A percentile compares a stretch with the other conserved stretches of the same genome.
Conservation (phyloP, 140 eudicot species). For the Anethum foeniculum region DNA sequence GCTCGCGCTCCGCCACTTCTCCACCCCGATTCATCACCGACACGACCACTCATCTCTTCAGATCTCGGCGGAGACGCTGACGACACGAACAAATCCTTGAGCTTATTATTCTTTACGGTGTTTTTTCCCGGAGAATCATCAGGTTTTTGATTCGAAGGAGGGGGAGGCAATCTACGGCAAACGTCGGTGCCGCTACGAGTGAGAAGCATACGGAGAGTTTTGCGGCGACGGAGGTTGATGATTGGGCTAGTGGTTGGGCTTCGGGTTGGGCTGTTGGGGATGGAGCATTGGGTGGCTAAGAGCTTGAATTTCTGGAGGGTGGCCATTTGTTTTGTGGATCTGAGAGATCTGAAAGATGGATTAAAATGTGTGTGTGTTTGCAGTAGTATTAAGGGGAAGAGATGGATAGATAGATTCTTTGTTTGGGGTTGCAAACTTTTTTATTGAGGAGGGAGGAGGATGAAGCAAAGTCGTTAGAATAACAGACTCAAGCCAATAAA, state of each 20-base stretch:
- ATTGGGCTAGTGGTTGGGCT: conserved; percentile 81
- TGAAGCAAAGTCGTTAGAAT: too few relatives aligned
- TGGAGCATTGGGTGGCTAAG: conserved; percentile 69
- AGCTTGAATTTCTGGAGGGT: conserved; percentile 77
- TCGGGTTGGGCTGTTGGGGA: conserved; percentile 64
- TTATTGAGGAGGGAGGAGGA: too few relatives aligned
- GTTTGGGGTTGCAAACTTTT: too few relatives aligned
- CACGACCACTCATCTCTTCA: background rate
- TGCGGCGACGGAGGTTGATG: conserved; percentile 71
- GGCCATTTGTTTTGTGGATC: conserved; percentile 38
- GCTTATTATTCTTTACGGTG: conserved; percentile 37
- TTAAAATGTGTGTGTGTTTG: background rate
- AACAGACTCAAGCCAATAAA: background rate
- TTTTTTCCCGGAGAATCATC: conserved; percentile 37
- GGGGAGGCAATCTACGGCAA: conserved; percentile 23
- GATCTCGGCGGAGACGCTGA: conserved; percentile 24
- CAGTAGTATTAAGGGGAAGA: too few relatives aligned
- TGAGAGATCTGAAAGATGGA: background rate
- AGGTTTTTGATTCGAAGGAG: conserved; percentile 17
- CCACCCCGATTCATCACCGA: conserved; percentile 22
- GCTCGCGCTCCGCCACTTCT: conserved; percentile 38
- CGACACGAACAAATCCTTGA: conserved; percentile 71
- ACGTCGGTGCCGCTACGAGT: conserved; percentile 4
- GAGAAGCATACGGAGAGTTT: conserved; percentile 72
- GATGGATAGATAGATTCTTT: too few relatives aligned